Base-by-base conservation (phyloP, 1,139 yeast genomes). In the Arxiozyma bovina region DNA sequence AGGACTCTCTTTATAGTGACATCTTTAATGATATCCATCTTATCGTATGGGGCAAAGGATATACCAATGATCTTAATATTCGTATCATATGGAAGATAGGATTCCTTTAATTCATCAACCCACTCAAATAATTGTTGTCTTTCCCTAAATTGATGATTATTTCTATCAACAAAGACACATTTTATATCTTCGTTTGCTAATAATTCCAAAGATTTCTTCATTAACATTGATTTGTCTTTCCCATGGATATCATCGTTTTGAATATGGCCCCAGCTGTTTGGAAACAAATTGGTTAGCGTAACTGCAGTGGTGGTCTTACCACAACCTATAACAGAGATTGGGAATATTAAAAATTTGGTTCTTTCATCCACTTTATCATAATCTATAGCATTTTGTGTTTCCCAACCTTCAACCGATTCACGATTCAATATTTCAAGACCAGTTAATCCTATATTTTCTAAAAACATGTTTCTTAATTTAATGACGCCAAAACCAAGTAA, bases 261-360 rank as follows among this genome's bases (percentile, higher is more conserved):
- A n/a, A 88, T 76, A 63, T 85, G 89, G 0, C 79, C 83, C 86
- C 96, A 85, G 0, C 73, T 71, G 0, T 69, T 65, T 0, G 85
- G 82, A 54, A 75, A 84, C 30, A 91, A 66, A 11, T 76, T 67
- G 0, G 67, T 61, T 48, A 93, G 71, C 0, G 93, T 83, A 50
- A 79, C 69, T 4, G 89, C 81, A 0, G 88, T 79, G 0, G 97
- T 89, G 0, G 98, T 90, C 67, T 94, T 94, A 9, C 99, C 99
- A 68, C 97, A 89, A 0, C 98, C 99, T 52, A 93, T 80, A 0
- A 96, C 89, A 0, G 98, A 90, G 17, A 91, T 81, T 0, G 98
- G 94, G 1, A 90, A 78, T 0, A 94, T 64, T 0, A 87, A 77
- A 64, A 81, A 88, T 63, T 82, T 82, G 12, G 72, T 69, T 1